A percentile compares a stretch with the other conserved stretches of the same genome.
phyloP scores from a whole-genome alignment of 805 yeast genomes.

The Zygosaccharomyces bailii region DNA sequence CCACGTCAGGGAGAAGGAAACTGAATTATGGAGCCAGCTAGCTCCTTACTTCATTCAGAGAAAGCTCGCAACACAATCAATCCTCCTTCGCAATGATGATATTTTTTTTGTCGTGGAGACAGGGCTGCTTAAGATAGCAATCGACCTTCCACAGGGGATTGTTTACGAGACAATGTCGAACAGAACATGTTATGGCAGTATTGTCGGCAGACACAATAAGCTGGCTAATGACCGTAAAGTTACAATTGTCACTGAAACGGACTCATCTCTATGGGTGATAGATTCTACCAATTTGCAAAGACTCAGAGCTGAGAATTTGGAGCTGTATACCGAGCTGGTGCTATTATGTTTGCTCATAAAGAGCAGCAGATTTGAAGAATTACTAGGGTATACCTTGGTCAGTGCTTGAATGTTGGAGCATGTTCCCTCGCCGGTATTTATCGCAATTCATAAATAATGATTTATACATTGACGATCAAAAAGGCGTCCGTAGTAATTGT shows the following conservation, averaged over 20 bases:
- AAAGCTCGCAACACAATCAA: slow-evolving; percentile 48
- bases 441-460: too few relatives aligned
- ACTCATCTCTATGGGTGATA: slow-evolving; percentile 67
- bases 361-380: slow-evolving; percentile 67
- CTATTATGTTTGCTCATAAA: slow-evolving; percentile 58
- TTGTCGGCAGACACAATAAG: slow-evolving; percentile 35
- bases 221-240: slow-evolving; percentile 43
- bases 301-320: slow-evolving; percentile 48
- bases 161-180: slow-evolving; percentile 49
- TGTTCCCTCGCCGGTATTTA: too few relatives aligned
- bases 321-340: slow-evolving; percentile 60
- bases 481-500: too few relatives aligned
- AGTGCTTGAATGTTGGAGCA: too few relatives aligned
- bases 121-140: slow-evolving; percentile 52
- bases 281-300: slow-evolving; percentile 44
- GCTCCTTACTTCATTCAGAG: slow-evolving; percentile 54
- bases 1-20: slow-evolving; percentile 38
- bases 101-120: slow-evolving; percentile 56
- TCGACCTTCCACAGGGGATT: slow-evolving; percentile 43
- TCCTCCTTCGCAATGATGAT: slow-evolving; percentile 33
- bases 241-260: slow-evolving; percentile 53
- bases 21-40: slow-evolving; percentile 62
- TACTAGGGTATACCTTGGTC: slow-evolving; percentile 72
- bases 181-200: slow-evolving; percentile 52
- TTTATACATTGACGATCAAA: neutral